Evolutionary conservation across 73 alveolate genomes (phyloP), one percentile per base, ranked within the genome.

Genomic region (Tetrahymena elliotti): DNA sequence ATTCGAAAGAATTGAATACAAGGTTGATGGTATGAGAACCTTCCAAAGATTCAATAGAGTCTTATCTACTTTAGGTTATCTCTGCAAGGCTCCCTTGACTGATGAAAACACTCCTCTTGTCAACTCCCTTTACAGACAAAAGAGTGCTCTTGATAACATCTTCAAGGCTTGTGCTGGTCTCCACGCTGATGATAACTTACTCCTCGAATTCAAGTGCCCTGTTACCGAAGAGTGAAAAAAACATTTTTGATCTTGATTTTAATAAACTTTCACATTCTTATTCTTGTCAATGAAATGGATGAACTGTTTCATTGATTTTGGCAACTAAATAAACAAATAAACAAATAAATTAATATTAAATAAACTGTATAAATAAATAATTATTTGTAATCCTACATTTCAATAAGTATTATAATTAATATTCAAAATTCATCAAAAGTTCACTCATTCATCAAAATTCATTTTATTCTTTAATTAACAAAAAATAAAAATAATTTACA

Each of bases 1-100:
- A 27, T 98, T 98, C 52, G 95, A 99, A 33, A 98, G 99, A 96
- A 97, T 98, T 10, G 33, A 93, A 93, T 95, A 84, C 96, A 68
- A 88, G 38, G 93, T 83, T 31, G 96, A 94, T 24, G 93, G 94
- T 11, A 31, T 83, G 83, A 94, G 93, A 68, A 68, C 88, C 84
- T 94, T 33, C 53, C 34, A 94, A 92, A 94, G 96, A 94, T 94
- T 94, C 38, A 94, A 94, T 52, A 88, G 93, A 47, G 96, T 94
- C 38, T 84, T 94, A 24, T 47, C 93, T 20, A 84, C 95, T 94
- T 84, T 94, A 35, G 83, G 95, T 35, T 94, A 94, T 35, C 93
- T 94, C 52, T 84, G 93, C 95, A 94, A 94, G 52, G 96, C 96
- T 88, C 96, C 96, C 93, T 84, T 84, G 38, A 40, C 95, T 11